A percentile compares a stretch with the other conserved stretches of the same genome.
Conservation (phyloP, 2,329 filamentous ascomycete species). For the Sclerotinia borealis region DNA sequence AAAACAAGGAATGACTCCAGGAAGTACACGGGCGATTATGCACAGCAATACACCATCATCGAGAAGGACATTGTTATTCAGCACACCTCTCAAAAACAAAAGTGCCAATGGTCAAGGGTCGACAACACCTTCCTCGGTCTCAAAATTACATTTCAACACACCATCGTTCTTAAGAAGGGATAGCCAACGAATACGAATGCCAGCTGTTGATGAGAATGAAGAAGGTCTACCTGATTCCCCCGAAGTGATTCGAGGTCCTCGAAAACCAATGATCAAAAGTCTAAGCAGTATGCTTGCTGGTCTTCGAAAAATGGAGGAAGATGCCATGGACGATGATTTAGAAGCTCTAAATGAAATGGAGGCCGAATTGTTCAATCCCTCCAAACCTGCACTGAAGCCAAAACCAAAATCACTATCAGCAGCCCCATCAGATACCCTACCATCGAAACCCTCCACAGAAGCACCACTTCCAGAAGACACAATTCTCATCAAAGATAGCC, state of each 20-base stretch:
- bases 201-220: conserved; percentile 51
- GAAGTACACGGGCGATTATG: conserved; percentile 11
- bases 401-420: conserved; percentile 20
- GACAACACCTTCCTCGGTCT: conserved; percentile 45
- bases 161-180: conserved; percentile 62
- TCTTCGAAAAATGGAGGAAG: conserved; percentile 63
- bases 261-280: conserved; percentile 59
- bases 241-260: conserved; percentile 43
- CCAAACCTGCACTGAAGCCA: conserved; percentile 6
- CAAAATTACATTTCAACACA: conserved; percentile 57
- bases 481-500: conserved; percentile 40
- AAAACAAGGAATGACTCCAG: conserved; percentile 15
- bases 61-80: conserved; percentile 58
- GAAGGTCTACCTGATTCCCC: conserved; percentile 44
- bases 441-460: background rate
- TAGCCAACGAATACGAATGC: conserved; percentile 38
- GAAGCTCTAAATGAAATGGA: conserved; percentile 71
- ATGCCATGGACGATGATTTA: conserved; percentile 64
- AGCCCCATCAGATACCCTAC: conserved; percentile 2
- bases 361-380: conserved; percentile 33
- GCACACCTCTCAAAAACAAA: conserved; percentile 54
- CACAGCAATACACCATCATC: conserved; percentile 40
- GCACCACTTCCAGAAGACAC: conserved; percentile 30
- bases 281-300: conserved; percentile 69
- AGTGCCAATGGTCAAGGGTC: conserved; percentile 35